Evolutionary conservation across 768 basidiomycete species (phyloP), one percentile per base, ranked within the genome.

Genomic region (Leucocoprinus sp.): DNA sequence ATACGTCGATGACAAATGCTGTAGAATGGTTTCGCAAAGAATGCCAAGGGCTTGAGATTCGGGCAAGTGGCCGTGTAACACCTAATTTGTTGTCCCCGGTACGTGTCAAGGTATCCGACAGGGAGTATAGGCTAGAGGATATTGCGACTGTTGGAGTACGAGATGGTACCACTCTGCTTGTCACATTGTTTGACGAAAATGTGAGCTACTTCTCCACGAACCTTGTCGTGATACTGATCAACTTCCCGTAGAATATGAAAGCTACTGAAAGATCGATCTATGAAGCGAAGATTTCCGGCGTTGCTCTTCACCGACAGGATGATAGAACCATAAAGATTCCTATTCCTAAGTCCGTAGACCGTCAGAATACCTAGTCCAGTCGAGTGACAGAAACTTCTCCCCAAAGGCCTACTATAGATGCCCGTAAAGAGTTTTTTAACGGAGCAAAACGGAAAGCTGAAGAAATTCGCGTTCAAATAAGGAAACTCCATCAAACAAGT

Each of bases 21-120:
- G 71, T 84, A n/a, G 84, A 85, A 17, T 81, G 80, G 77, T 84
- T 77, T 69, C 70, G 78, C 45, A 85, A 84, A 50, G 85, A 88
- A 55, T 81, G 85, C 41, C 79, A 82, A n/a, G 70, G 64, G 14
- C 65, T 80, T 17, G 84, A 88, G 61, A 75, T 72, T 17, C 79
- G 87, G 11, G 84, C 83, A 1, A 76, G 69, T 43, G 89, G 89
- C 23, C 82, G 86, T 21, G 74, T 92, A 49, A 86, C 83, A 0
- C 84, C 89, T 1, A 73, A 72, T 1, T 54, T 92, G 50, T 72
- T 92, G 40, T 67, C 78, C 9, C 75, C 82, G 0, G 84, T 92
- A 5, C 72, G 76, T 15, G 78, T 91, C 23, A 66, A 65, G 42
- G 54, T 76, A 3, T 57, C 58, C 24, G 64, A 65, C 24, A 62